Evolutionary conservation across 2,329 filamentous ascomycete species (phyloP), one percentile per base, ranked within the genome.

Genomic region (Aspergillus sp.): DNA sequence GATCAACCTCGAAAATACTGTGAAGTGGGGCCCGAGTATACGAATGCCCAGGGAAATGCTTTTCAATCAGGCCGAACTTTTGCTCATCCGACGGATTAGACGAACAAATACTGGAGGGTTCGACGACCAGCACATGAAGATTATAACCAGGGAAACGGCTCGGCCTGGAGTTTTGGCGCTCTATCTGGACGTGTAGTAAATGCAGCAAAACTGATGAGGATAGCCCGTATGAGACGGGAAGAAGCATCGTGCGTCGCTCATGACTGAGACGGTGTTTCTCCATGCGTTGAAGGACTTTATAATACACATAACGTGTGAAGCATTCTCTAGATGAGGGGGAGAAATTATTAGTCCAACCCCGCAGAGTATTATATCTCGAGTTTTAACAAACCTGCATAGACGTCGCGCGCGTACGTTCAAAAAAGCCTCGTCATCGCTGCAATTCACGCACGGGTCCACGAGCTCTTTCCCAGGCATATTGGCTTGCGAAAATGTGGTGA

Each of bases 181-280:
- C 73, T 37, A 86, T 73, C 58, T 89, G 86, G 47, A 77, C 71
- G 63, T 88, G 79, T 42, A 97, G 72, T 19, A 95, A 75, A 56
- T 91, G 79, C 28, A 95, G 73, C 35, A 98, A 73, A 10, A 82
- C 79, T 10, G 86, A 76, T 0, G 91, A 97, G 1, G 87, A 93
- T 1, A 86, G 73, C 1, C 93, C 91, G 57, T 89, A 84, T 0
- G 90, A 95, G 2, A 96, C 71, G 5, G 90, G 88, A 13, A 95
- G 71, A 12, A 95, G 71, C 38, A 95, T 78, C 54, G 68, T 78
- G 52, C 69, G 71, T 44, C 69, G 68, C 40, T 68, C 60, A 35
- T 69, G 68, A 37, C 57, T 53, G 32, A 81, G 73, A 37, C 78
- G 74, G 59, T 84, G 86, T 33, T 75, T 74, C 53, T 85, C 82